Percentiles rank a stretch among this genome's conserved stretches.
These are phyloP conservation scores for Hypoxylon sp. DNA, from an alignment of 2,329 filamentous ascomycete species.

Conservation along the genomic window DNA sequence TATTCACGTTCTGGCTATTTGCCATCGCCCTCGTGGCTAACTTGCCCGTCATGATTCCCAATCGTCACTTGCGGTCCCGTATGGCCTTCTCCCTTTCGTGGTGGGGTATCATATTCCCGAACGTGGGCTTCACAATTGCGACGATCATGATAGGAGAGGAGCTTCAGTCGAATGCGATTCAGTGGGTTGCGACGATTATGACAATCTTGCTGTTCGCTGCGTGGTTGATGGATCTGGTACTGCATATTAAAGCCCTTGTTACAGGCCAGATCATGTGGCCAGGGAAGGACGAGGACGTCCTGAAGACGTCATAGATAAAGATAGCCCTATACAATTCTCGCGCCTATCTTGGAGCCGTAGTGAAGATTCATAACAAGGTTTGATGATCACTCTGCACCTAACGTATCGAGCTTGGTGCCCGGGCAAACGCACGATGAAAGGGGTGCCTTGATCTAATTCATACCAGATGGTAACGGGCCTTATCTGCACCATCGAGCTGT, in stretches of 20 bases:
- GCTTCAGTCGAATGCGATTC: constrained; percentile 29
- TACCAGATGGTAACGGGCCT: too few species aligned
- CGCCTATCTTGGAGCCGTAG: neutral
- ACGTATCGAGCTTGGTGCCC: neutral
- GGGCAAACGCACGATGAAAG: neutral
- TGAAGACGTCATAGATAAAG: neutral
- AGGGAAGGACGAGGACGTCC: constrained; percentile 54
- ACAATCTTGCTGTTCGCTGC: constrained; percentile 36
- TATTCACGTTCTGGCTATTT: constrained; percentile 40
- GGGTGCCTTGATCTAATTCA: too few species aligned
- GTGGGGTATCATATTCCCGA: constrained; percentile 46
- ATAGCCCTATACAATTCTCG: neutral
- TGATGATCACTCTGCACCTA: neutral
- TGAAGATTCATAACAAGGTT: neutral
- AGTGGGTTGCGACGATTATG: constrained; percentile 45
- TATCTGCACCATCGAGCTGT: neutral
- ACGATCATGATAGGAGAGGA: constrained; percentile 42
- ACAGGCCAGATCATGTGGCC: constrained; percentile 55
- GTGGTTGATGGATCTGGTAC: constrained; percentile 51
- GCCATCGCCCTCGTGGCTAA: constrained; percentile 33
- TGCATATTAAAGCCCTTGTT: constrained; percentile 52
- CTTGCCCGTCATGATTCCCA: constrained; percentile 10
- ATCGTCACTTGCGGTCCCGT: neutral
- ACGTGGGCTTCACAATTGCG: constrained; percentile 43
- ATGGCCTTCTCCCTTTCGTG: constrained; percentile 44